Conservation (phyloP, 2,329 filamentous ascomycete genomes). For the Epichloe aotearoae region DNA sequence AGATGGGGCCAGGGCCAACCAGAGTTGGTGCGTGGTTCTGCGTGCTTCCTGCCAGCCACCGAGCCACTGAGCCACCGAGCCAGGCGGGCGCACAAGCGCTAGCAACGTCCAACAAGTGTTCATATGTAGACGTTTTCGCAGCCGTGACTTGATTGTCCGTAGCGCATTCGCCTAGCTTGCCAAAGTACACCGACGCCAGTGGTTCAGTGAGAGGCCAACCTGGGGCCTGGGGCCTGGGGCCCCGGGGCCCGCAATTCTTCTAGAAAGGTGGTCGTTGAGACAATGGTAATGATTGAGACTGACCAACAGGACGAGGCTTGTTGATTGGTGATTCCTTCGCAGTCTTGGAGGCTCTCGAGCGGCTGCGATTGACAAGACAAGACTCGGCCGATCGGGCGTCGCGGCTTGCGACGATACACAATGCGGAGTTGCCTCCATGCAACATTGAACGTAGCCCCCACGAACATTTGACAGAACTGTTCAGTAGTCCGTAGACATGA, state of each 20-base stretch:
- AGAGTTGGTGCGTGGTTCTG: conserved; percentile 1
- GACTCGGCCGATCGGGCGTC: conserved; percentile 5
- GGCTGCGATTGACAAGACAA: neutral
- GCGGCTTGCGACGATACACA: conserved; percentile 4
- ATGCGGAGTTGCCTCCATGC: conserved; percentile 1
- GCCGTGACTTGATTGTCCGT: conserved; percentile 6
- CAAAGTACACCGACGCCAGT: too few relatives aligned
- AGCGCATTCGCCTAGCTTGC: neutral
- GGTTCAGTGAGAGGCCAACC: neutral
- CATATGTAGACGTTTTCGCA: conserved; percentile 2
- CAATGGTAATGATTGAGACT: neutral
- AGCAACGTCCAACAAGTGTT: conserved; percentile 1
- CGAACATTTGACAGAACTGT: neutral
- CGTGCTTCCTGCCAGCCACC: conserved; percentile 5
- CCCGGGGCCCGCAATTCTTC: conserved; percentile 15
- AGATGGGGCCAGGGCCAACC: conserved; percentile 10
- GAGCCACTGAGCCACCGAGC: neutral
- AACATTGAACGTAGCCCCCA: neutral
- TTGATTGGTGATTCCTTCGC: too few relatives aligned
- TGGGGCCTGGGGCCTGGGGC: conserved; percentile 9
- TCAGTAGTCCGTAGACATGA: neutral
- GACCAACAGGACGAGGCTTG: too few relatives aligned
- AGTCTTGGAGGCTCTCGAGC: neutral
- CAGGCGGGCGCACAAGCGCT: conserved; percentile 2
- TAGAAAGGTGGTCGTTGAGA: conserved; percentile 15